Evolutionary conservation across 75 land plant species (phyloP).

Genomic region (Larix kaempferi): DNA sequence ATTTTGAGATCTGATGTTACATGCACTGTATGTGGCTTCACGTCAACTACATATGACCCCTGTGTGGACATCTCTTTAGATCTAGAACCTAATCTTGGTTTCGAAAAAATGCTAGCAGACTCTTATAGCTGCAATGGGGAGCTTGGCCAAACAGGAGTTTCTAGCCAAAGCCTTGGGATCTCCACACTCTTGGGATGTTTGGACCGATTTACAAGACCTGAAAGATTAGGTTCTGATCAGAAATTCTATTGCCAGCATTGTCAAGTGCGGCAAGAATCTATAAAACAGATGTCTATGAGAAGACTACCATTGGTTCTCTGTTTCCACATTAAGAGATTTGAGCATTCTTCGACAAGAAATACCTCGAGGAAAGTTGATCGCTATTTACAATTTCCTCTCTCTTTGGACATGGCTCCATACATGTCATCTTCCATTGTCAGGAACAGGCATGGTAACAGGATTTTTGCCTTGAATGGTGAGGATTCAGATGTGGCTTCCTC

Average conservation of each 20-base stretch:
- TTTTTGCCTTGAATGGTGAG: constrained; percentile 48
- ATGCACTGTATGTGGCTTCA: constrained; percentile 86
- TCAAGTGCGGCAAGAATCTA: constrained; percentile 53
- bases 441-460: constrained; percentile 69
- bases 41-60: constrained; percentile 87
- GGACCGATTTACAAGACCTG: constrained; percentile 77
- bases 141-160: background rate
- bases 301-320: constrained; percentile 74
- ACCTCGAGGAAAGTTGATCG: constrained; percentile 71
- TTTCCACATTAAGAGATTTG: constrained; percentile 85
- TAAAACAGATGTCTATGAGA: constrained; percentile 82
- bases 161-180: constrained; percentile 13
- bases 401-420: constrained; percentile 66
- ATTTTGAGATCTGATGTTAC: constrained; percentile 86
- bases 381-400: constrained; percentile 79
- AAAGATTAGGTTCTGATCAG: constrained; percentile 67
- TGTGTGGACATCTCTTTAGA: constrained; percentile 86
- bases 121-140: constrained; percentile 13
- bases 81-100: constrained; percentile 31
- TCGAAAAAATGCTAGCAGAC: constrained; percentile 5
- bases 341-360: constrained; percentile 56
- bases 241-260: constrained; percentile 75
- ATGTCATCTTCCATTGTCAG: constrained; percentile 71
- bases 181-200: constrained; percentile 80
- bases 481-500: constrained; percentile 23